Evolutionary conservation across 768 basidiomycete species (phyloP), one percentile per base, ranked within the genome.

Genomic region (Hericium erinaceus): DNA sequence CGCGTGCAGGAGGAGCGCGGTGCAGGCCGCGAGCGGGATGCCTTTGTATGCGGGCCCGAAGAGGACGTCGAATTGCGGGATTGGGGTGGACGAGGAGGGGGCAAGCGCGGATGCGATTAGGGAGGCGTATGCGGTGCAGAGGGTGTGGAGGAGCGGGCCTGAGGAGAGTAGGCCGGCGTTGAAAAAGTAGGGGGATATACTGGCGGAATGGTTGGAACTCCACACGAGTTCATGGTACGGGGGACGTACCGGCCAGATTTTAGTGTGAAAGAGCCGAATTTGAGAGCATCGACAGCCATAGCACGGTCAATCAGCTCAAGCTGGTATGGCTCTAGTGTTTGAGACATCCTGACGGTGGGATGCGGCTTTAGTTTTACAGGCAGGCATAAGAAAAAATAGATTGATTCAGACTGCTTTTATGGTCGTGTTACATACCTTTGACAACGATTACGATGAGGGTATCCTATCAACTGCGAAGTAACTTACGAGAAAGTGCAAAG

Each of bases 31-130:
- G 53, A 99, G 83, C 0, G 94, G 81, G 66, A 98, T 98, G 24
- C 93, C 95, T 74, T 98, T 98, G 76, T 98, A 98, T 2, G 95
- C 95, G 0, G 95, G 95, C 0, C 95, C 95, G 64, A 98, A 97
- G 38, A 98, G 78, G 48, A 98, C 80, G 64, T 95, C 91, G 64
- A 95, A 84, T 26, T 66, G 49, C 0, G 76, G 73, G 6, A 79
- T 57, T 10, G 64, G 55, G 2, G 57, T 54, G 50, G 62, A 54
- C 55, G 61, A 60, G 6, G 68, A 64, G 48, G 68, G 56, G 44
- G 76, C 73, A 8, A 75, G 72, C 0, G 88, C 79, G 20, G 74
- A 70, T 12, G 80, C 74, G 66, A 98, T 89, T 12, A 89, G 87
- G 1, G 84, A 72, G 2, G 95, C 92, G 64, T 95, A 98, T 4